A percentile compares a stretch with the other conserved stretches of the same genome.
Conservation (phyloP, 306 rosid species). For the Arachis stenosperma region DNA sequence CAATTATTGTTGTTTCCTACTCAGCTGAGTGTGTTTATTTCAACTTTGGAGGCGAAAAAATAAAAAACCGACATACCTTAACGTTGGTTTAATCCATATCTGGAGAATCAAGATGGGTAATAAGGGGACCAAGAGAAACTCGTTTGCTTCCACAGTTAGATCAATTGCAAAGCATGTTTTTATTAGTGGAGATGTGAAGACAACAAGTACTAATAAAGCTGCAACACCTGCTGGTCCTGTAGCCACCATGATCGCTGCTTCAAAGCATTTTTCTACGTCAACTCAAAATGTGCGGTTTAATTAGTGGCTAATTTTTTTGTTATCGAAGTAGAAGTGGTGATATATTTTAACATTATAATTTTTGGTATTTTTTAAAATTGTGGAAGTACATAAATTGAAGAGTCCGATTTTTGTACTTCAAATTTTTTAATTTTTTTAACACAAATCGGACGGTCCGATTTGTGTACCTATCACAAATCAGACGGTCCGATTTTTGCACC, state of each 20-base stretch:
- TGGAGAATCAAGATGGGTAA: conserved; percentile 30
- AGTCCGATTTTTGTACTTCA: too few species aligned
- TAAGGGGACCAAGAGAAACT: conserved; percentile 1
- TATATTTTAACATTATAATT: too few species aligned
- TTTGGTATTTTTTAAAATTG: too few species aligned
- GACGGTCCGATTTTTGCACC: too few species aligned
- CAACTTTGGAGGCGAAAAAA: background rate
- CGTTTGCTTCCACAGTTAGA: background rate
- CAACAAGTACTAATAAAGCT: background rate
- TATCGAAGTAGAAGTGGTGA: too few species aligned
- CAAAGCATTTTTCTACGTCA: conserved; percentile 55
- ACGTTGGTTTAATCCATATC: too few species aligned
- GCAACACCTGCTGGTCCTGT: conserved; percentile 35
- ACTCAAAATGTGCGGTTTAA: conserved; percentile 43
- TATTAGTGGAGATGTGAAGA: conserved; percentile 24
- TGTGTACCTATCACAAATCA: too few species aligned
- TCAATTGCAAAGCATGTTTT: conserved; percentile 18
- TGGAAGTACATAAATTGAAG: too few species aligned
- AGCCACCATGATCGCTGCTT: conserved; percentile 52
- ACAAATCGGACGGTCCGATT: too few species aligned
- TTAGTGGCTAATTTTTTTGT: too few species aligned
- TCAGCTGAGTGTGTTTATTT: background rate
- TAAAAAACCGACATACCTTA: too few species aligned
- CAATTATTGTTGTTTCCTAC: background rate
- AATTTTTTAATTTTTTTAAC: too few species aligned